Evolutionary conservation across 805 yeast species (phyloP), one percentile per base, ranked within the genome.

Genomic region (Jamesozyma piceae): DNA sequence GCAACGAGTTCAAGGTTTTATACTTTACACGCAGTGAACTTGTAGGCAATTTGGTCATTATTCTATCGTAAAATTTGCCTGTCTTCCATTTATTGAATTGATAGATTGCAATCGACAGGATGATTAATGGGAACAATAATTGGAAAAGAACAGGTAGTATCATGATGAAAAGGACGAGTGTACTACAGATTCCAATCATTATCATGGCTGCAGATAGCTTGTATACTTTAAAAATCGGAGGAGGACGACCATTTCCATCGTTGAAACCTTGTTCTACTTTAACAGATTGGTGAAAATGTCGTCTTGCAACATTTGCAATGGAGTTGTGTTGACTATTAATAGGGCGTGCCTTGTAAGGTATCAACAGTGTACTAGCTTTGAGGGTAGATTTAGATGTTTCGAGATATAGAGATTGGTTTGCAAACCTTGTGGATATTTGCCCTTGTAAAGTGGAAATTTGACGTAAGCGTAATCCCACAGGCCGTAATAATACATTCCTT

Each of bases 21-120:
- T 46, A 46, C 5, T 39, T 42, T n/a, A 54, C 38, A 19, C 32
- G 38, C 41, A 50, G 43, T 2, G 45, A 35, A 18, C 55, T 51
- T 18, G 29, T 37, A 15, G 49, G 52, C 18, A 55, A 39, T 28
- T 44, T 37, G n/a, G 33, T 42, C 19, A 51, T 41, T 24, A 58
- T 21, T 20, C 47, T 48, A 15, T 36, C 29, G 27, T 48, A 43
- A n/a, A 57, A 31, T 15, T 42, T 42, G 15, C 43, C 47, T 13
- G 45, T 38, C 41, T 47, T 50, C 58, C 59, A 58, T 39, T 41
- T 46, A 24, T 44, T 54, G 41, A 54, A 55, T 42, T 59, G 64
- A 28, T 38, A 50, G 9, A 47, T 34, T 6, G 38, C 45, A n/a
- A 56, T 46, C 2, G 48, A 54, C 3, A 44, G 42, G 19, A 59